Base-by-base conservation (phyloP, 768 basidiomycete species). In the Boletus rubropictus region DNA sequence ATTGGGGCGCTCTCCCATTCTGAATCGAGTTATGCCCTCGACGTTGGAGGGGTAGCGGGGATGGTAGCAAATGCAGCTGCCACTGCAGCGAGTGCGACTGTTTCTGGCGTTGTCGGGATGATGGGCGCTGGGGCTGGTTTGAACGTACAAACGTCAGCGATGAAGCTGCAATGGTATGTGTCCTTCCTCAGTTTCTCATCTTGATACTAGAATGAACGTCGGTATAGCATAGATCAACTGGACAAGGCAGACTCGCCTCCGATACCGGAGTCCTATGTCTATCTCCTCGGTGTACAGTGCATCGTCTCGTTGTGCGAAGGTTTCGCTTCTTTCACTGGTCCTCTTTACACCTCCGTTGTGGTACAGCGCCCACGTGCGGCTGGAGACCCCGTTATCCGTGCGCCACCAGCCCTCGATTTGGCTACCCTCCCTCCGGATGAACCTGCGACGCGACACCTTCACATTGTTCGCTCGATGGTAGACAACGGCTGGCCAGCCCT, bases 241-340 rank as follows among this genome's bases (percentile, higher is more conserved):
- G 95, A 99, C 71, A 99, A 99, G 65, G 87, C 91, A 0, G 96
- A 99, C 56, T 82, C 93, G 0, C 96, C 96, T 0, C 75, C 81
- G 0, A 93, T 97, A 44, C 95, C 96, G 0, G 96, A 99, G 49
- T 77, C 87, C 4, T 97, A 99, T 62, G 78, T 95, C 52, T 95
- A 94, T 61, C 84, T 99, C 7, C 78, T 99, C 2, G 89, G 83
- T 1, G 78, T 96, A 0, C 93, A 97, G 57, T 93, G 87, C 58
- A 75, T 97, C 8, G 77, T 86, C 24, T 83, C 89, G 0, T 70
- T 99, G 2, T 90, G 86, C 50, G 90, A 93, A 56, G 93, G 92
- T 1, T 83, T 94, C 43, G 82, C 85, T 0, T 72, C 79, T 0
- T 86, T 81, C 62, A 79, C 81, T 0, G 81, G 81, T 0, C 85